Percentiles rank a stretch among this genome's conserved stretches.
Evolutionary conservation across 495 filamentous ascomycete genomes (phyloP).

Genomic region (Chaetomium tenue): DNA sequence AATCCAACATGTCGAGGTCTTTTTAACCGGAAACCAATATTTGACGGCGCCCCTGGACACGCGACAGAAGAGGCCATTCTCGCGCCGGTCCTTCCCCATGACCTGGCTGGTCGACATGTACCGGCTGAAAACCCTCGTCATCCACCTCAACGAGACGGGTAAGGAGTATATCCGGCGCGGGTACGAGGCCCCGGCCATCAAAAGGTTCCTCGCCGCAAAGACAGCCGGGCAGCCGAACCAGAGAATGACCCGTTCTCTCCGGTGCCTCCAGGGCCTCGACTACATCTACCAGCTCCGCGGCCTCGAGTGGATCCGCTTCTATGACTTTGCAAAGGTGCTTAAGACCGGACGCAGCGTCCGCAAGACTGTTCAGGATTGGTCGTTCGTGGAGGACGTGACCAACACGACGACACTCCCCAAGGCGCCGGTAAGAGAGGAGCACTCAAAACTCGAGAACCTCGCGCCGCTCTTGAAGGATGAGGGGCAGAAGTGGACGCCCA

Average conservation of each 20-base stretch:
- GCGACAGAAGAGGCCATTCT: slow-evolving; percentile 20
- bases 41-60: slow-evolving; percentile 13
- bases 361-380: slow-evolving; percentile 32
- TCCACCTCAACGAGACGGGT: slow-evolving; percentile 39
- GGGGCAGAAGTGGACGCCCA: slow-evolving; percentile 25
- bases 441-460: slow-evolving; percentile 33
- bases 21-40: slow-evolving; percentile 33
- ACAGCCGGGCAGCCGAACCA: slow-evolving; percentile 38
- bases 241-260: slow-evolving; percentile 34
- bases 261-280: slow-evolving; percentile 42
- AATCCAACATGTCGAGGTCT: slow-evolving; percentile 40
- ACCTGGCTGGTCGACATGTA: slow-evolving; percentile 31
- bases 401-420: slow-evolving; percentile 25
- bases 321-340: slow-evolving; percentile 29
- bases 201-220: slow-evolving; percentile 25
- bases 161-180: slow-evolving; percentile 27
- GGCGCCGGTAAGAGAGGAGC: slow-evolving; percentile 10
- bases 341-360: neutral
- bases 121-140: slow-evolving; percentile 36
- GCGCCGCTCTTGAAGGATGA: slow-evolving; percentile 15
- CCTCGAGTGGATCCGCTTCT: slow-evolving; percentile 37
- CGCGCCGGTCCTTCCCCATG: slow-evolving; percentile 31
- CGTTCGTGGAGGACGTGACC: slow-evolving; percentile 38
- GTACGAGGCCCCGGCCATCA: slow-evolving; percentile 26
- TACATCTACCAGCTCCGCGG: slow-evolving; percentile 42